Percentiles rank a stretch among this genome's conserved stretches.
Conservation (phyloP, 106 monocot species). For the Gastrodia elata region DNA sequence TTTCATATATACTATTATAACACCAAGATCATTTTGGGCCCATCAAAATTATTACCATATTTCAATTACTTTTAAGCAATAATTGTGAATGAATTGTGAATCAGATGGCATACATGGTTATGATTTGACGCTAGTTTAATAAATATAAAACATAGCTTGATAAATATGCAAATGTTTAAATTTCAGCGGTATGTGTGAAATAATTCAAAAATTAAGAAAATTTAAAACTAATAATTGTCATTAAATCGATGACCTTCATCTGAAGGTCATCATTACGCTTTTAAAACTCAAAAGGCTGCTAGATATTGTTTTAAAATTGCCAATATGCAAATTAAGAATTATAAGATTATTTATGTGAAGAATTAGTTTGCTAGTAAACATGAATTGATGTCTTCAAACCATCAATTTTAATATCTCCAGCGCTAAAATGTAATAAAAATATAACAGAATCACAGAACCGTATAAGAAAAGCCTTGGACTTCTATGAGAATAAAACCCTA, state of each 20-base stretch:
- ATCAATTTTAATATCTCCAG: neutral
- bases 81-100: too few relatives aligned
- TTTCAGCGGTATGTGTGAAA: too few relatives aligned
- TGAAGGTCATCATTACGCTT: neutral
- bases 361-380: neutral
- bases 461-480: neutral
- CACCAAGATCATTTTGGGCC: too few relatives aligned
- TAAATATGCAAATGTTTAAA: too few relatives aligned
- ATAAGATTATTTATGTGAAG: neutral
- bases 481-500: neutral
- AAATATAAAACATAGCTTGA: too few relatives aligned
- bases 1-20: too few relatives aligned
- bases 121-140: too few relatives aligned
- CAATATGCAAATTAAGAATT: neutral
- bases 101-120: too few relatives aligned
- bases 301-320: too few relatives aligned
- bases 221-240: neutral
- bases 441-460: neutral
- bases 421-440: neutral
- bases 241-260: neutral
- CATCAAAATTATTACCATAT: too few relatives aligned
- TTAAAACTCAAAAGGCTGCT: neutral
- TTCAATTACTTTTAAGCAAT: too few relatives aligned
- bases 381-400: neutral
- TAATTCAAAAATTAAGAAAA: neutral